Evolutionary conservation across 2,329 filamentous ascomycete species (phyloP).

Genomic region (Penicillium decumbens): DNA sequence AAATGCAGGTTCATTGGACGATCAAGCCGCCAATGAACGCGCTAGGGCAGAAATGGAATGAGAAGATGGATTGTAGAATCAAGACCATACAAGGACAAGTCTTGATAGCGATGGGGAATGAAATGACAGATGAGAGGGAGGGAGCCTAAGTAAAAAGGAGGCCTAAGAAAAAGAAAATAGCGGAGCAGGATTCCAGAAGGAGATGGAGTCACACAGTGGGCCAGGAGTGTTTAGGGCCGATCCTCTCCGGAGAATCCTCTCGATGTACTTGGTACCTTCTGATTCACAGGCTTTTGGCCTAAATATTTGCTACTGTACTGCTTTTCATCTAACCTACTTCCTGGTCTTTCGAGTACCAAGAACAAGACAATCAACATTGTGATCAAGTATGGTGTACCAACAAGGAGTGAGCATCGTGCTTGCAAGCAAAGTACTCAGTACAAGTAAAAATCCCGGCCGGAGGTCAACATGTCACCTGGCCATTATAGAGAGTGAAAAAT

Average conservation of each 20-base stretch:
- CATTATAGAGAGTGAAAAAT: neutral
- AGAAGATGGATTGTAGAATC: neutral
- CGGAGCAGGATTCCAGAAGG: constrained; percentile 19
- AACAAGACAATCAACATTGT: constrained; percentile 1
- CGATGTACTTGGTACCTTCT: constrained; percentile 12
- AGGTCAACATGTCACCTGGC: constrained; percentile 8
- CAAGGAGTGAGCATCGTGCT: neutral
- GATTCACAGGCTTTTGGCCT: neutral
- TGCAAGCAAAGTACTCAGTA: neutral
- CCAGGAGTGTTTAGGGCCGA: constrained; percentile 21
- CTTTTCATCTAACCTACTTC: neutral
- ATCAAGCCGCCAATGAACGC: constrained; percentile 84
- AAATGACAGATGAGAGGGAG: neutral
- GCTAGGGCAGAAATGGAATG: constrained; percentile 41
- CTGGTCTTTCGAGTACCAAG: neutral
- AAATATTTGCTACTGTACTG: neutral
- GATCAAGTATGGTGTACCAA: neutral
- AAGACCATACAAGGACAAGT: neutral
- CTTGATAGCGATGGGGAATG: neutral
- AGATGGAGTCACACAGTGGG: constrained; percentile 20
- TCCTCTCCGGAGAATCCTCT: constrained; percentile 25
- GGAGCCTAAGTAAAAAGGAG: constrained; percentile 12
- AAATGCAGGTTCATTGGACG: constrained; percentile 99
- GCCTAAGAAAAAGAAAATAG: constrained; percentile 9
- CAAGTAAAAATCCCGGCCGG: constrained; percentile 1